Percentiles rank a stretch among this genome's conserved stretches.
Evolutionary conservation across 345 rosid genomes (phyloP).

Genomic region (Camelina laxa): DNA sequence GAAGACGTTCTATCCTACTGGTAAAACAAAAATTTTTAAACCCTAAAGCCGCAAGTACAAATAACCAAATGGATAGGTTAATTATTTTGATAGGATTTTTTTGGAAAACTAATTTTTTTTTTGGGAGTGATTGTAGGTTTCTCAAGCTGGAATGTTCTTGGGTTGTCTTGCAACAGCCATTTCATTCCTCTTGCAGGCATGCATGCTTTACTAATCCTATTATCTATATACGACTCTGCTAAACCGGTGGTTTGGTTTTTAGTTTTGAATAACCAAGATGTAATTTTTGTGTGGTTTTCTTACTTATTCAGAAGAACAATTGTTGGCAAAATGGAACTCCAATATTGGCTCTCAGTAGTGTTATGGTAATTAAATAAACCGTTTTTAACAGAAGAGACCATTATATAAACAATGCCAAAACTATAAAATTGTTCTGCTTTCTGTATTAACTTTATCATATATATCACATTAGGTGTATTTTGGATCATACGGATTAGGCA

Average conservation of each 20-base stretch:
- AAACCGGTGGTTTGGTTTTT: background rate
- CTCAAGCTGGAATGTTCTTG: constrained; percentile 75
- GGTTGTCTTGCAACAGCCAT: constrained; percentile 67
- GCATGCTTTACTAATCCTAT: background rate
- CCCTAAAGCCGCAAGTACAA: background rate
- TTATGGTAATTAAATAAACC: constrained; percentile 33
- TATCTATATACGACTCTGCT: background rate
- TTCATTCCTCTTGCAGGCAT: constrained; percentile 65
- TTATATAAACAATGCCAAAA: background rate
- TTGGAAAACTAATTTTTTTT: too few species aligned
- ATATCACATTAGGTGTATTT: constrained; percentile 36
- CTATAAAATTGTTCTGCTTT: background rate
- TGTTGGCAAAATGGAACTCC: constrained; percentile 45
- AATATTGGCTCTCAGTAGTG: constrained; percentile 43
- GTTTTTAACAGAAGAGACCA: background rate
- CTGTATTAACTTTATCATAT: background rate
- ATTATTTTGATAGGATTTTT: too few species aligned
- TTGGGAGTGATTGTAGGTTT: constrained; percentile 50
- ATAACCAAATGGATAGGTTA: background rate
- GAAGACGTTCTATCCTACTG: constrained; percentile 76
- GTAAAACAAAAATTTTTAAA: constrained; percentile 44
- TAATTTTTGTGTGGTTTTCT: background rate
- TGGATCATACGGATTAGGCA: constrained; percentile 50
- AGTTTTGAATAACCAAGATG: background rate
- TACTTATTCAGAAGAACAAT: constrained; percentile 51